Conservation (phyloP, 108 stramenopile genomes). For the Nitzschia inconspicua region DNA sequence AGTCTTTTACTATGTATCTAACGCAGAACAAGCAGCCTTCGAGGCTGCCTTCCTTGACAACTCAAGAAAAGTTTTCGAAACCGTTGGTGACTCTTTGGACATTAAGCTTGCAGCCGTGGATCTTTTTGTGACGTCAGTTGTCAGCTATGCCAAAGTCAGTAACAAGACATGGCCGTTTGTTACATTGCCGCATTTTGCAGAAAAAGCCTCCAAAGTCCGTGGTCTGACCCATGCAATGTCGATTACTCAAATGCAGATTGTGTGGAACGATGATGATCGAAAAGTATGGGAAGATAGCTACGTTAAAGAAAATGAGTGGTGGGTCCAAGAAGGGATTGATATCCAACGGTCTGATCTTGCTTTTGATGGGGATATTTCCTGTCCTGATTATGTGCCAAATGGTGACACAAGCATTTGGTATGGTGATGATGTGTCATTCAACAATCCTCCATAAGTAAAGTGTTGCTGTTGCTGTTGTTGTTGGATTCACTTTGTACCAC, state of each 20-base stretch:
- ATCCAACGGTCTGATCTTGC: neutral
- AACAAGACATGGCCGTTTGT: conserved; percentile 11
- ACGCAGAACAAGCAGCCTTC: conserved; percentile 5
- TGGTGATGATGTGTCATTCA: too few relatives aligned
- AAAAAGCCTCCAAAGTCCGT: conserved; percentile 3
- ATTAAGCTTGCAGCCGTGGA: conserved; percentile 11
- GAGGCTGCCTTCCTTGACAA: conserved; percentile 9
- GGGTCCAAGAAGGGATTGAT: conserved; percentile 4
- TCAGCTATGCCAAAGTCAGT: neutral
- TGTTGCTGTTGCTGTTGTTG: too few relatives aligned
- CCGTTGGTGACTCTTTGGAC: conserved; percentile 6
- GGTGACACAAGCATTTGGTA: neutral
- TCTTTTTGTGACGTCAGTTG: conserved; percentile 9
- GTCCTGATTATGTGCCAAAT: neutral
- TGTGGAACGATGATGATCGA: neutral
- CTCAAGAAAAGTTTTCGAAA: conserved; percentile 13
- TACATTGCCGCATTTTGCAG: conserved; percentile 10
- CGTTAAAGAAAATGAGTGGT: neutral
- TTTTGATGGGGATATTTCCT: neutral
- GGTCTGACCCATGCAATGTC: too few relatives aligned
- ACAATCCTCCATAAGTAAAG: too few relatives aligned
- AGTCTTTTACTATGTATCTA: neutral
- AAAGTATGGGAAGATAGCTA: neutral
- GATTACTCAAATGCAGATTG: too few relatives aligned
- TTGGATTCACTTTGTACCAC: too few relatives aligned